Evolutionary conservation across 148 eudicot genomes (phyloP).

Genomic region (Gaultheria prostrata): DNA sequence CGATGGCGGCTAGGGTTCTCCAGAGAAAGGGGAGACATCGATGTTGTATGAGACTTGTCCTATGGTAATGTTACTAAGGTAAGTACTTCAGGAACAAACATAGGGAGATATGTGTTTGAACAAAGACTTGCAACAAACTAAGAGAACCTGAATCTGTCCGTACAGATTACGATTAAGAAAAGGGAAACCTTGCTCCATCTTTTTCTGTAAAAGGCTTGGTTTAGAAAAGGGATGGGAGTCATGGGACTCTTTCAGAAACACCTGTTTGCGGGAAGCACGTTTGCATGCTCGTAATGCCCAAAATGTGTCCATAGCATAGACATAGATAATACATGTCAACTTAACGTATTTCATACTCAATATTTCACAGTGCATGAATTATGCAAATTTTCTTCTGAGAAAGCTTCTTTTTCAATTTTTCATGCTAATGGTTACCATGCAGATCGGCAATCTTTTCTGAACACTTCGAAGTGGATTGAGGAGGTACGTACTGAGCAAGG

Average conservation of each 20-base stretch:
- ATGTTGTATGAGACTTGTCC: too few relatives aligned
- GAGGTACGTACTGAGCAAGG: conserved; percentile 87
- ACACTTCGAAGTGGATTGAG: conserved; percentile 83
- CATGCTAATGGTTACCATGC: conserved; percentile 22
- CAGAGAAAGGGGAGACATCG: too few relatives aligned
- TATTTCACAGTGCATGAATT: background rate
- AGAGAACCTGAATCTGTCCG: background rate
- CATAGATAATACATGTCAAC: background rate
- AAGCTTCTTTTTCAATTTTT: background rate
- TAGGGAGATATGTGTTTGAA: background rate
- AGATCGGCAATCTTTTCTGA: conserved; percentile 86
- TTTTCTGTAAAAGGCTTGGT: background rate
- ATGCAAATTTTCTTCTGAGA: background rate
- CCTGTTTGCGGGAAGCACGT: background rate
- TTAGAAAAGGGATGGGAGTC: background rate
- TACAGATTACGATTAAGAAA: background rate
- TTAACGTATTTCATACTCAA: too few relatives aligned
- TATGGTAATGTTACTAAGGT: background rate
- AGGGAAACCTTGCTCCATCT: background rate
- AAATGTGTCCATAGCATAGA: background rate
- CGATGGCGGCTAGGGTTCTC: too few relatives aligned
- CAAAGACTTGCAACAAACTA: background rate
- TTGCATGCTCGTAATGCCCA: background rate
- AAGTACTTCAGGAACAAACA: background rate
- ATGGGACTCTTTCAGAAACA: background rate